phyloP scores from a whole-genome alignment of 176 grass and related monocot species.

The Paspalum vaginatum region DNA sequence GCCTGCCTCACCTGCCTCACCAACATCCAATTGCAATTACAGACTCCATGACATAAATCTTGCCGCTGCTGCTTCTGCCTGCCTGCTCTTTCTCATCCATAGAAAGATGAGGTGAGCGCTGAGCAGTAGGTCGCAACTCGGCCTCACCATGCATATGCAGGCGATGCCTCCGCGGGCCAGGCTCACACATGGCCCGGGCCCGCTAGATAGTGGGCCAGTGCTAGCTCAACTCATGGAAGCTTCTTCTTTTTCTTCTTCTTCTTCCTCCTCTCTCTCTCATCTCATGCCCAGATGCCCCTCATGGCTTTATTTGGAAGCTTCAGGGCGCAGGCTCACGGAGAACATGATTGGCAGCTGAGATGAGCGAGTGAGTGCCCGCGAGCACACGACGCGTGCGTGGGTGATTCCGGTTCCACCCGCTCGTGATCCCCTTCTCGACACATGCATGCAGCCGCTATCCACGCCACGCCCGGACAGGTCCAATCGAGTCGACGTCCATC shows the following conservation, averaged over 20 bases:
- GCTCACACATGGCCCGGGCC: too few species aligned
- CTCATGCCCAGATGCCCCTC: not conserved
- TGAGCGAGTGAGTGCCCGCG: not conserved
- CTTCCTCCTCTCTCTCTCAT: not conserved
- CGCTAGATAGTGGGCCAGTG: not conserved
- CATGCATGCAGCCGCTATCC: not conserved
- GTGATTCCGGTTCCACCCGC: not conserved
- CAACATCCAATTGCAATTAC: not conserved
- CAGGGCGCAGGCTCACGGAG: not conserved
- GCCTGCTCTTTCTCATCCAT: not conserved
- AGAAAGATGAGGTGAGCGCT: not conserved
- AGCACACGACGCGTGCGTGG: too few species aligned
- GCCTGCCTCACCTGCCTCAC: not conserved
- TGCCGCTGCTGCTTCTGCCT: not conserved
- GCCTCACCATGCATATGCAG: not conserved
- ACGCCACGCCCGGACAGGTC: slow-evolving; percentile 20
- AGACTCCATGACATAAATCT: not conserved
- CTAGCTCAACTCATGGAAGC: too few species aligned
- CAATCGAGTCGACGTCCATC: not conserved
- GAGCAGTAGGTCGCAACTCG: not conserved
- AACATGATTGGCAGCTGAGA: slow-evolving; percentile 3
- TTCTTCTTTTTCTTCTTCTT: too few species aligned
- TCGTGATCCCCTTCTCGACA: slow-evolving; percentile 1
- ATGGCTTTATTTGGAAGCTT: not conserved
- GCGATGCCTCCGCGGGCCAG: not conserved